Base-by-base conservation (phyloP, 2,329 filamentous ascomycete species). In the Fusarium sp. region DNA sequence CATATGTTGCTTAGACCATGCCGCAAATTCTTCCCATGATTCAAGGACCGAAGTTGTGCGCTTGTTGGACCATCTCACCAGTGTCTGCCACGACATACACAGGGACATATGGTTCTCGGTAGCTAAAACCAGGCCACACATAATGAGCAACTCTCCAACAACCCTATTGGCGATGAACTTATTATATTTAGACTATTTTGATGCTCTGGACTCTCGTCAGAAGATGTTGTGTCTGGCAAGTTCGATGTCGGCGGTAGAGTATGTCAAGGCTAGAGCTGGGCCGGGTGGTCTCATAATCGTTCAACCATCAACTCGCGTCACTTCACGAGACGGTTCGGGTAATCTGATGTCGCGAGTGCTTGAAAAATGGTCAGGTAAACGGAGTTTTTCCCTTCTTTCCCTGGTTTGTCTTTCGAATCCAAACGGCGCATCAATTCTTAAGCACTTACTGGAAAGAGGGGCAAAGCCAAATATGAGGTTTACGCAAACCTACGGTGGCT, bases 1-100 rank as follows among this genome's bases (percentile, higher is more conserved):
- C 25, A 11, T 11, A 7, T 0, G 1, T 0, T 20, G 9, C 6
- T 15, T 66, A 10, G 0, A 1, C 1, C 4, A 65, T 29, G 47
- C 47, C 0, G 38, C 45, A 0, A 0, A 15, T 6, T 29, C 12
- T 5, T 12, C n/a, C 16, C 2, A 7, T 0, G 15, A 8, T 5
- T 50, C 54, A 11, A 8, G 12, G 1, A 10, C 1, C 1, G 34
- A 54, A 12, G 15, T 54, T 32, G 22, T 66, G 1, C 42, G 14
- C 0, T 42, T 66, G 7, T 1, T 66, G n/a, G 54, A 66, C n/a
- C 43, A 66, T 34, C 25, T 66, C 18, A 20, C n/a, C 3, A 6
- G 5, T 1, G 14, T 29, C 0, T 7, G 9, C 1, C n/a, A 9
- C 12, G 7, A 11, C 24, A 14, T 42, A 4, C 18, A 14, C 16